phyloP scores from a whole-genome alignment of 2,329 filamentous ascomycete species.

The Chrysoporthe austroafricana region DNA sequence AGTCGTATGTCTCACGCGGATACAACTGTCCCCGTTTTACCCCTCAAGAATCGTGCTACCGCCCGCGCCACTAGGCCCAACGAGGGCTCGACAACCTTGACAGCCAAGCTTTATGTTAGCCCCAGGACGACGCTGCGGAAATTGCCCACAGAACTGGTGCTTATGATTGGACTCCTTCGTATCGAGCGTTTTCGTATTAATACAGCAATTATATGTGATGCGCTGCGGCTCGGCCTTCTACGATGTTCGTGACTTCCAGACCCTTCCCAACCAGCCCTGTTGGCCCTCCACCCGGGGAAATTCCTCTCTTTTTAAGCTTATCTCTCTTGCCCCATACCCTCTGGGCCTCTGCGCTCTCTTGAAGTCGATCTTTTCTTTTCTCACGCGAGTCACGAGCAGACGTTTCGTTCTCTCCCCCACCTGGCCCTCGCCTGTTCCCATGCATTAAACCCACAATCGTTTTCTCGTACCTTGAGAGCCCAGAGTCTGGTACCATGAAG shows the following conservation, averaged over 20 bases:
- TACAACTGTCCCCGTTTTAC: not conserved
- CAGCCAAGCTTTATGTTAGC: not conserved
- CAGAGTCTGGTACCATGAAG: constrained; percentile 8
- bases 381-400: not conserved
- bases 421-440: not conserved
- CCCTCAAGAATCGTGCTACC: not conserved
- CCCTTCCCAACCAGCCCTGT: too few relatives aligned
- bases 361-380: not conserved
- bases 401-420: not conserved
- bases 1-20: not conserved
- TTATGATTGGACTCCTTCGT: not conserved
- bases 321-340: not conserved
- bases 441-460: not conserved
- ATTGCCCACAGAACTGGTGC: not conserved
- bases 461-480: not conserved
- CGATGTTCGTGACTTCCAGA: too few relatives aligned
- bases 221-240: not conserved
- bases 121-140: not conserved
- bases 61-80: constrained; percentile 2
- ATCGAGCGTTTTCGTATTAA: not conserved
- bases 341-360: not conserved
- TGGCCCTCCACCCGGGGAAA: not conserved
- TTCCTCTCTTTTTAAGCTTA: not conserved
- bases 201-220: not conserved
- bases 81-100: not conserved